Evolutionary conservation across 164 flowering plant genomes (phyloP).

Genomic region (Stephania cephalantha): DNA sequence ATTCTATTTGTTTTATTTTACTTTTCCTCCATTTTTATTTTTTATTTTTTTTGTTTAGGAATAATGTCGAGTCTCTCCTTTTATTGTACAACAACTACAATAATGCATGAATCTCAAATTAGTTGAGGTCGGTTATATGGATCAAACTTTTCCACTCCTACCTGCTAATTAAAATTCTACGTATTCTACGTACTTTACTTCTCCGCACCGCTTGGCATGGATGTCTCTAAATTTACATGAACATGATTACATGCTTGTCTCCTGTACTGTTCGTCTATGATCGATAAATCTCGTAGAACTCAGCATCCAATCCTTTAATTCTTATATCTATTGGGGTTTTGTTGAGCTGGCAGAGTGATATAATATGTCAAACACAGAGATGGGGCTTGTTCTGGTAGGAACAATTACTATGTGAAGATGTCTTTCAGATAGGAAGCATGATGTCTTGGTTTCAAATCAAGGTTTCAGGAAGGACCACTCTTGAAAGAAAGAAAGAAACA

Average conservation of each 20-base stretch:
- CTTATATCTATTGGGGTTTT: neutral
- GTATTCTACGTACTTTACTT: too few relatives aligned
- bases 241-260: neutral
- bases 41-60: neutral
- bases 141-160: too few relatives aligned
- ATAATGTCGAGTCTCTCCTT: slow-evolving; percentile 5
- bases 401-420: neutral
- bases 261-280: neutral
- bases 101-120: neutral
- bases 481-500: neutral
- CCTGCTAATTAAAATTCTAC: too few relatives aligned
- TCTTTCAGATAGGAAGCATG: neutral
- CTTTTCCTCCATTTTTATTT: neutral
- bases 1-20: neutral
- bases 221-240: neutral
- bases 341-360: neutral
- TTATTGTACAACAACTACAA: neutral
- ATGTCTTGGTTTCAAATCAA: neutral
- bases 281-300: neutral
- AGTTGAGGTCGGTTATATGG: too few relatives aligned
- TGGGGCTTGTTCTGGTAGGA: neutral
- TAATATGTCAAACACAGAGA: neutral
- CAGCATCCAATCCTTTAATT: neutral
- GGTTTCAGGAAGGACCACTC: neutral
- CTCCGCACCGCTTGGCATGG: neutral